These are phyloP conservation scores for Kurtzmaniella quercitrusa DNA, from an alignment of 1,139 yeast species.

Conservation along the genomic window DNA sequence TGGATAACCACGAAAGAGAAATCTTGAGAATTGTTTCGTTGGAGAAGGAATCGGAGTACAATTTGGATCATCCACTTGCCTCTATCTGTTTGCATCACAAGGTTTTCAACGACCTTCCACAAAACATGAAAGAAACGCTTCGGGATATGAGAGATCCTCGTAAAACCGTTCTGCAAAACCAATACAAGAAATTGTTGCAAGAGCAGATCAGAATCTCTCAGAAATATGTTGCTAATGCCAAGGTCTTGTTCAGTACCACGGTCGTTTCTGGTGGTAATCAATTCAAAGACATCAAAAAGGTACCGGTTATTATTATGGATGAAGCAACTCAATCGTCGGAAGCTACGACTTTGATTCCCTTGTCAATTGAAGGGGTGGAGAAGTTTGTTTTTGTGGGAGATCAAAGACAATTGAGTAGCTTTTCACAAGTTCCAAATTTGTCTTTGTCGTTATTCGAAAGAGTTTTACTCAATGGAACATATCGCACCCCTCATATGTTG, in stretches of 20 bases:
- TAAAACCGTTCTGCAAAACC: slow-evolving; percentile 34
- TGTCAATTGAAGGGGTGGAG: slow-evolving; percentile 63
- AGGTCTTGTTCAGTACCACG: slow-evolving; percentile 67
- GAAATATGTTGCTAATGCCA: slow-evolving; percentile 56
- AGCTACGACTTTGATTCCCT: slow-evolving; percentile 63
- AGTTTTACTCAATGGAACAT: slow-evolving; percentile 52
- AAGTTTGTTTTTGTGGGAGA: slow-evolving; percentile 73
- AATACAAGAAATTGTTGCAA: slow-evolving; percentile 45
- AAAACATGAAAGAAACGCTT: slow-evolving; percentile 35
- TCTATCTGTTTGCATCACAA: slow-evolving; percentile 63
- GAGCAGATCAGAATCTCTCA: slow-evolving; percentile 42
- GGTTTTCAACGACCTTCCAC: slow-evolving; percentile 47
- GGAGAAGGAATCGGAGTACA: slow-evolving; percentile 60
- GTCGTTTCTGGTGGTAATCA: slow-evolving; percentile 68
- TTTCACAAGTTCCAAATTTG: slow-evolving; percentile 59
- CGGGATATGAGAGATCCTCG: slow-evolving; percentile 39
- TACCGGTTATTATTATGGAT: slow-evolving; percentile 66
- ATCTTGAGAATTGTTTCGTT: slow-evolving; percentile 58
- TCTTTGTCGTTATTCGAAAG: slow-evolving; percentile 59
- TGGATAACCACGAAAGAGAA: slow-evolving; percentile 45
- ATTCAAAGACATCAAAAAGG: slow-evolving; percentile 48
- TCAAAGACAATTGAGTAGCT: slow-evolving; percentile 61
- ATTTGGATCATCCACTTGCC: slow-evolving; percentile 49
- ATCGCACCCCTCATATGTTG: slow-evolving; percentile 59
- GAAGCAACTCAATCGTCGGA: slow-evolving; percentile 68